These are phyloP conservation scores for Lichtheimia corymbifera DNA, from an alignment of 371 early-diverging fungal genomes.

Conservation along the genomic window DNA sequence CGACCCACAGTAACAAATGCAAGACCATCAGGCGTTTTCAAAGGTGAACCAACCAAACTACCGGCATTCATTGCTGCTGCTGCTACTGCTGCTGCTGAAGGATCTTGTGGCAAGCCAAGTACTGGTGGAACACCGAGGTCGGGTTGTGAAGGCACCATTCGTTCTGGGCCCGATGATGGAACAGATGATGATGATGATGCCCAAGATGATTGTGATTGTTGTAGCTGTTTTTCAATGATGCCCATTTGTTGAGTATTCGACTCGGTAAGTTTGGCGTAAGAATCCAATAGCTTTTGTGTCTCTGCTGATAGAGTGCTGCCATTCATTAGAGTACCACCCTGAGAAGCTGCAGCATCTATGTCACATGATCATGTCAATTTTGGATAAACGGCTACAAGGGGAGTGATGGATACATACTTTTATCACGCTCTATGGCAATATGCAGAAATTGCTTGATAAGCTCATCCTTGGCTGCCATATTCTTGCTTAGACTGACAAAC, in stretches of 20 bases:
- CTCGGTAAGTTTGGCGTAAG: constrained; percentile 11
- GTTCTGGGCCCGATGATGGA: background rate
- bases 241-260: constrained; percentile 7
- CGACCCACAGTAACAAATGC: constrained; percentile 53
- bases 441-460: constrained; percentile 65
- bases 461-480: constrained; percentile 63
- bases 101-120: background rate
- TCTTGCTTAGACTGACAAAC: constrained; percentile 56
- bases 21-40: constrained; percentile 46
- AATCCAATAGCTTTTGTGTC: constrained; percentile 15
- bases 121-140: background rate
- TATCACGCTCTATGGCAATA: constrained; percentile 20
- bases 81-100: constrained; percentile 28
- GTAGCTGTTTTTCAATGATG: constrained; percentile 8
- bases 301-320: constrained; percentile 8
- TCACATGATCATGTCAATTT: too few species aligned
- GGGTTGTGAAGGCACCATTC: background rate
- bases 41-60: constrained; percentile 41
- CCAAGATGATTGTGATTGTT: constrained; percentile 4
- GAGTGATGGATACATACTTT: background rate
- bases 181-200: background rate
- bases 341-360: background rate
- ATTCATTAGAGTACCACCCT: too few species aligned
- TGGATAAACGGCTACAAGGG: background rate
- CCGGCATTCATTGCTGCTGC: constrained; percentile 52